Evolutionary conservation across 2,329 filamentous ascomycete species (phyloP).

Genomic region (Pseudomassariella vexata): DNA sequence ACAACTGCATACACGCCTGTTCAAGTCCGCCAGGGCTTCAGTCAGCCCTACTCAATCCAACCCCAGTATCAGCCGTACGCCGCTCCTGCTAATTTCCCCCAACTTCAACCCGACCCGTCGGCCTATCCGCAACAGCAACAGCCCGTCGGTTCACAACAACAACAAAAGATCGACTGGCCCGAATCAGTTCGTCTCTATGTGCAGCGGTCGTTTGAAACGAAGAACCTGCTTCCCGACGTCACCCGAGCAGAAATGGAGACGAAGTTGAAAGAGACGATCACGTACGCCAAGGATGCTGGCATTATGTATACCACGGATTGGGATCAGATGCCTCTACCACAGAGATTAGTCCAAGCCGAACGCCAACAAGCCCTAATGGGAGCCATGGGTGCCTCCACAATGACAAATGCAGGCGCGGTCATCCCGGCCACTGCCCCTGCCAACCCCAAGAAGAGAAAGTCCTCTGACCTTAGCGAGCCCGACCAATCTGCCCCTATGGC

Average conservation of each 20-base stretch:
- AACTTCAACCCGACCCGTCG: conserved; percentile 19
- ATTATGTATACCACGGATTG: conserved; percentile 73
- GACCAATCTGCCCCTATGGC: too few species aligned
- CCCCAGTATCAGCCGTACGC: conserved; percentile 22
- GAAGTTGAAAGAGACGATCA: conserved; percentile 83
- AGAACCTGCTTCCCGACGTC: conserved; percentile 61
- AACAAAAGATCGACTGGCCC: conserved; percentile 71
- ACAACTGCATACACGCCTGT: conserved; percentile 36
- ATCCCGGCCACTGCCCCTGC: conserved; percentile 15
- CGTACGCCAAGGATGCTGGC: conserved; percentile 68
- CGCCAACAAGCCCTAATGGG: conserved; percentile 45
- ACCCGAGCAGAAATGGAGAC: conserved; percentile 67
- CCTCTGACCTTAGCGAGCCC: conserved; percentile 52
- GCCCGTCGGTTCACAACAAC: conserved; percentile 32
- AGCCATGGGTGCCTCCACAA: conserved; percentile 2
- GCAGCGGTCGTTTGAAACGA: conserved; percentile 75
- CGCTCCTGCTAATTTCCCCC: conserved; percentile 26
- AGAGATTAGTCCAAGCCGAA: conserved; percentile 73
- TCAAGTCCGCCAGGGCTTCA: conserved; percentile 33
- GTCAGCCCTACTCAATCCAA: conserved; percentile 22
- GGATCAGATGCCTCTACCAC: conserved; percentile 76
- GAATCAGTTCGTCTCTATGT: conserved; percentile 82
- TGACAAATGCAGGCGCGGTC: conserved; percentile 3
- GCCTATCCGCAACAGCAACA: conserved; percentile 29
- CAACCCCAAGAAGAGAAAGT: conserved; percentile 76